These are phyloP conservation scores for Vanrija sp. DNA, from an alignment of 1,284 basidiomycete species.

Conservation along the genomic window DNA sequence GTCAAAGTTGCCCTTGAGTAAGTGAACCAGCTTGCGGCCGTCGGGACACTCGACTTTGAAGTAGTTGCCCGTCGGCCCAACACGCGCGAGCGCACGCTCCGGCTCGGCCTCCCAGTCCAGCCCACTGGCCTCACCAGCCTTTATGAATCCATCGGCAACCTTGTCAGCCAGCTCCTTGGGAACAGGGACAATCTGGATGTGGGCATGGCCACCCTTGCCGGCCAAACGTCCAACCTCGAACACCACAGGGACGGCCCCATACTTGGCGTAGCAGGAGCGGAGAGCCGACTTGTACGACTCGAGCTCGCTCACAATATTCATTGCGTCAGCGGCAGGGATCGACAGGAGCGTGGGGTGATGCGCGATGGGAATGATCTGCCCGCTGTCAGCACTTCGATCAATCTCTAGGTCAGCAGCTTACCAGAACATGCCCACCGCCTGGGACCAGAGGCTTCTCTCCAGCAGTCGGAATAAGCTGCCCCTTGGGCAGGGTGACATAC, in stretches of 20 bases:
- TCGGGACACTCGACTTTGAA: constrained; percentile 86
- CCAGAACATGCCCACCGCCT: constrained; percentile 85
- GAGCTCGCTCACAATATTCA: constrained; percentile 73
- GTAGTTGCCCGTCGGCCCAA: constrained; percentile 60
- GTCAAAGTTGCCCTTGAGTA: constrained; percentile 77
- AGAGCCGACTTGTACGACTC: constrained; percentile 76
- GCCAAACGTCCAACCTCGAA: constrained; percentile 84
- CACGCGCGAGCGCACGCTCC: constrained; percentile 59
- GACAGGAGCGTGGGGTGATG: constrained; percentile 62
- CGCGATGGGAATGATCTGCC: constrained; percentile 70
- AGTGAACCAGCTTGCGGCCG: constrained; percentile 77
- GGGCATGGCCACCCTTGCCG: constrained; percentile 87
- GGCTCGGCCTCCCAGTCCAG: constrained; percentile 63
- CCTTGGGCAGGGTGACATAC: constrained; percentile 89
- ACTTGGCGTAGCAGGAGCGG: constrained; percentile 64
- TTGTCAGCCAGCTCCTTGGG: constrained; percentile 60
- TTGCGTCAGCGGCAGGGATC: constrained; percentile 70
- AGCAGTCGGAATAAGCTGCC: constrained; percentile 76
- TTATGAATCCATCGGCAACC: constrained; percentile 66
- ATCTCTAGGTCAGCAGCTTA: constrained; percentile 20
- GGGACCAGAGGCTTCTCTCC: constrained; percentile 60
- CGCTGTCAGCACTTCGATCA: not conserved
- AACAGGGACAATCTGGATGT: constrained; percentile 80
- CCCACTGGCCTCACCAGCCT: constrained; percentile 62
- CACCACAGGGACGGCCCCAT: constrained; percentile 64